Evolutionary conservation across 75 land plant genomes (phyloP).

Genomic region (Cunninghamia lanceolata): DNA sequence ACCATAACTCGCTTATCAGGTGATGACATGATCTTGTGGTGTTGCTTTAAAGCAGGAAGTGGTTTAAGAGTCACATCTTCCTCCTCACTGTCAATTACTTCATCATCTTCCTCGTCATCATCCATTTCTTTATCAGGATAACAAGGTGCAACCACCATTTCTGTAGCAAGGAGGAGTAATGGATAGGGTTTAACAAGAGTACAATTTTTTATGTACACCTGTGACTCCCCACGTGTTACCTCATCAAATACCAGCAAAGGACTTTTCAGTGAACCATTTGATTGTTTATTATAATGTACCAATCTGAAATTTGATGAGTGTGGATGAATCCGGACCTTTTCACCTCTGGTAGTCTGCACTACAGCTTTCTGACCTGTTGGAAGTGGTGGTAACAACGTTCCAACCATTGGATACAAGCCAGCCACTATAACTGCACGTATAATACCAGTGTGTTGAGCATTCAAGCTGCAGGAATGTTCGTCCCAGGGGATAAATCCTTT

Average conservation of each 20-base stretch:
- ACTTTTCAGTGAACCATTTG: slow-evolving; percentile 13
- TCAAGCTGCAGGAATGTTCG: slow-evolving; percentile 62
- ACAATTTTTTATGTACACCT: slow-evolving; percentile 66
- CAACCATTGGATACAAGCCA: slow-evolving; percentile 92
- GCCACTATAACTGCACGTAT: slow-evolving; percentile 83
- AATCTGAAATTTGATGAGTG: slow-evolving; percentile 62
- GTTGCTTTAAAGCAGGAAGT: slow-evolving; percentile 18
- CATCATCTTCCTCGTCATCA: slow-evolving; percentile 30
- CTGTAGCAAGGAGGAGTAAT: slow-evolving; percentile 71
- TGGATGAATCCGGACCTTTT: slow-evolving; percentile 80
- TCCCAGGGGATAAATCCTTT: slow-evolving; percentile 72
- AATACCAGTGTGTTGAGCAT: slow-evolving; percentile 87
- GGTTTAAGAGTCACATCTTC: slow-evolving; percentile 25
- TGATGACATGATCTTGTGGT: slow-evolving; percentile 50
- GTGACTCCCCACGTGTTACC: slow-evolving; percentile 87
- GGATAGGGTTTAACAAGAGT: slow-evolving; percentile 79
- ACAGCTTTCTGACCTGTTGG: slow-evolving; percentile 37
- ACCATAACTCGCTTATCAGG: slow-evolving; percentile 60
- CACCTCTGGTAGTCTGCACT: slow-evolving; percentile 74
- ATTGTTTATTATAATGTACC: slow-evolving; percentile 14
- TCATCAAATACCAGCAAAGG: slow-evolving; percentile 84
- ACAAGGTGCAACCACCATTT: slow-evolving; percentile 82
- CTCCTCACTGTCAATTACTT: slow-evolving; percentile 29
- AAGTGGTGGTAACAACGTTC: slow-evolving; percentile 53
- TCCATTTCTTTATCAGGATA: slow-evolving; percentile 27